A percentile compares a stretch with the other conserved stretches of the same genome.
phyloP scores from a whole-genome alignment of 805 yeast species.

The Pichia ethanolica region DNA sequence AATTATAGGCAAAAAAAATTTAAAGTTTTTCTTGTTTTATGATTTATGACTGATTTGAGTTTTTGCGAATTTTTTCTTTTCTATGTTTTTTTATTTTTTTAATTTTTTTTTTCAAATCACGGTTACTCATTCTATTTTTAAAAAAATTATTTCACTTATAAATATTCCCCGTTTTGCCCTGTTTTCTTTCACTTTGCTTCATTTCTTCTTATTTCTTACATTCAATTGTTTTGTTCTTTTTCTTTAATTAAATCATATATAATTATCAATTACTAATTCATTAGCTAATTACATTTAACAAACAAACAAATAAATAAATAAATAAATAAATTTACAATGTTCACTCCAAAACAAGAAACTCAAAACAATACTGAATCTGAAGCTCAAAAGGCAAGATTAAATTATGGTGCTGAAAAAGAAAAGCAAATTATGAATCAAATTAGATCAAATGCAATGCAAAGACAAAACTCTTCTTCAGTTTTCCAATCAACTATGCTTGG shows the following conservation, averaged over 20 bases:
- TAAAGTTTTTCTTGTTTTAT: too few species aligned
- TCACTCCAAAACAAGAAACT: constrained; percentile 21
- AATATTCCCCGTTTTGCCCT: too few species aligned
- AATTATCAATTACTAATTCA: too few species aligned
- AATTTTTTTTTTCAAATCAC: too few species aligned
- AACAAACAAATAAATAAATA: not conserved
- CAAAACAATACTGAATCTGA: constrained; percentile 29
- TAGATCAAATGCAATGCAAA: constrained; percentile 23
- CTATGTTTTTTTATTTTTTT: too few species aligned
- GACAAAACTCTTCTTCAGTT: constrained; percentile 20
- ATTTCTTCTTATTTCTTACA: not conserved
- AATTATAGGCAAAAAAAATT: too few species aligned
- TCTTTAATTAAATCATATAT: too few species aligned
- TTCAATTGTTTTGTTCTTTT: not conserved
- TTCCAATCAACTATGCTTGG: constrained; percentile 25
- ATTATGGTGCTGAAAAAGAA: constrained; percentile 34
- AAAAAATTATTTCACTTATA: too few species aligned
- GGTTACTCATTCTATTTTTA: too few species aligned
- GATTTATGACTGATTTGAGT: too few species aligned
- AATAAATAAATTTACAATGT: constrained; percentile 17
- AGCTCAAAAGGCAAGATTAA: constrained; percentile 25
- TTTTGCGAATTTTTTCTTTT: too few species aligned
- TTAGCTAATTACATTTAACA: not conserved
- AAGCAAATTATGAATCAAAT: constrained; percentile 33
- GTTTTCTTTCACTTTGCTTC: not conserved